A percentile compares a stretch with the other conserved stretches of the same genome.
These are phyloP conservation scores for Agapanthus africanus DNA, from an alignment of 106 monocot genomes.

Conservation along the genomic window DNA sequence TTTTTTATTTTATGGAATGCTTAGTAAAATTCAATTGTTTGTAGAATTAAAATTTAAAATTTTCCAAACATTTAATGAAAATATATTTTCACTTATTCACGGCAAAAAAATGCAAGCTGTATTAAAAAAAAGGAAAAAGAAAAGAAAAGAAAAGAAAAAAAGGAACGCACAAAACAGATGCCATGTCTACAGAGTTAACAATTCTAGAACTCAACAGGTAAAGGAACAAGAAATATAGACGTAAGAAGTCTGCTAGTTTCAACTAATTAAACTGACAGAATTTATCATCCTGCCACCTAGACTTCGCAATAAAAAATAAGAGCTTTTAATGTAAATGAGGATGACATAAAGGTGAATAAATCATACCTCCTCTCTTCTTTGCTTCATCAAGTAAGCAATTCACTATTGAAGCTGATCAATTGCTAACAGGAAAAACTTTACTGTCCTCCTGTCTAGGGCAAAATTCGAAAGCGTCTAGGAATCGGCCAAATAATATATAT, in stretches of 20 bases:
- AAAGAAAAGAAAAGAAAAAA: not conserved
- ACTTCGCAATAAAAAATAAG: not conserved
- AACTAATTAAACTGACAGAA: not conserved
- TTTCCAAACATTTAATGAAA: no score
- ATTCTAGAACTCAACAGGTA: not conserved
- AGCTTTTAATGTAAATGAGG: not conserved
- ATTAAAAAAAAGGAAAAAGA: not conserved
- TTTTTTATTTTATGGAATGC: no score
- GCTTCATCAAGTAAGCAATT: slow-evolving; percentile 90
- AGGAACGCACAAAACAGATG: no score
- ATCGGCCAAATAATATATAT: slow-evolving; percentile 5
- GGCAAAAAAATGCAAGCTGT: not conserved
- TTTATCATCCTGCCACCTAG: not conserved
- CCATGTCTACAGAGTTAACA: not conserved
- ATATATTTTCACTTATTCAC: no score
- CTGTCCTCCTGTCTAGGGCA: slow-evolving; percentile 83
- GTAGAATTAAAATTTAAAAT: no score
- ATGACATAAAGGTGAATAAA: not conserved
- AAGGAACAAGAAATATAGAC: not conserved
- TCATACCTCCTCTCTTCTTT: slow-evolving; percentile 65
- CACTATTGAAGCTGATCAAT: slow-evolving; percentile 73
- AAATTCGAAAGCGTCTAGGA: not conserved
- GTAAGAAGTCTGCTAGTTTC: not conserved
- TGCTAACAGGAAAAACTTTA: slow-evolving; percentile 90
- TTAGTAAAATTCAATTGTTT: no score